Base-by-base conservation (phyloP, 1,284 basidiomycete genomes). In the Salmacisia buchloeana region DNA sequence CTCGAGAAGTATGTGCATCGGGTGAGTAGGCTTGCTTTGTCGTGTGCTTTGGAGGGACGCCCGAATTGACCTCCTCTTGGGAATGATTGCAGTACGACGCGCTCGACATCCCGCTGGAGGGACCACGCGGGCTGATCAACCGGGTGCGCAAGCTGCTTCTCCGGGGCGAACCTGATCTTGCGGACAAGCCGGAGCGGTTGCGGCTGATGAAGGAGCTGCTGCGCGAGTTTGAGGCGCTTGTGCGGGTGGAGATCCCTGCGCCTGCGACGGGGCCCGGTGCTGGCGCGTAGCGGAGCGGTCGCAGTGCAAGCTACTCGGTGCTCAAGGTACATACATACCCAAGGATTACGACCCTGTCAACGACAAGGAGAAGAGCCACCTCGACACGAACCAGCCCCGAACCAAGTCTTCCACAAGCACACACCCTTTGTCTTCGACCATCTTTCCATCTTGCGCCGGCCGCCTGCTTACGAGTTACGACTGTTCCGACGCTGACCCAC, bases 151-250 rank as follows among this genome's bases (percentile, higher is more conserved):
- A 70, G 21, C 66, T 76, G 9, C 59, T 76, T 54, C 69, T 76
- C 13, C 65, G 70, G n/a, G 62, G 69, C 12, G 69, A 72, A 34
- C 67, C 73, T 2, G 69, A 70, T 46, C 57, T 75, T 18, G 59
- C 58, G 33, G 65, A 70, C 62, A n/a, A 38, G 13, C 73, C 72
- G 6, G 70, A 69, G 25, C 66, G 70, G 56, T 60, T 69, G 29
- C 54, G 62, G n/a, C 62, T 67, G 43, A 60, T 72, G 18, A 73
- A 72, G 61, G 66, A 72, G 10, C 59, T 76, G 36, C 73, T 73
- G 12, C 52, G 73, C 3, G 73, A 73, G 58, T 76, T 76, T 65
- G 73, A 76, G 35, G 64, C 62, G 25, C 68, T 76, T 62, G 74
- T 74, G 12, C 63, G 62, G 21, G 52, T 52, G 13, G 67, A 69